A percentile compares a stretch with the other conserved stretches of the same genome.
Evolutionary conservation across 2,329 filamentous ascomycete species (phyloP).

Genomic region (Alternaria sp.): DNA sequence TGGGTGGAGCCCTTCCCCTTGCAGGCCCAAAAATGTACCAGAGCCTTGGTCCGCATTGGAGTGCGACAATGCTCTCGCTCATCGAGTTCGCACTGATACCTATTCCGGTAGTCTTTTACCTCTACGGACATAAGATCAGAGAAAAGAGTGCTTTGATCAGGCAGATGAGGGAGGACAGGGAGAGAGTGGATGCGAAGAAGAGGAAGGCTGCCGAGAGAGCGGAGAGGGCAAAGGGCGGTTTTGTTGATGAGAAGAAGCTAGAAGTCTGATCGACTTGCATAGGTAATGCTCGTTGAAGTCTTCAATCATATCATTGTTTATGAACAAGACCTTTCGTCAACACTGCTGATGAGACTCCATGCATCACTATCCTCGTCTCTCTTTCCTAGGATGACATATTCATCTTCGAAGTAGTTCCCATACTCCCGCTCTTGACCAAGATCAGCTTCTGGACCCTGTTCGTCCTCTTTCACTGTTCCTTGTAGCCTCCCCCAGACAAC

Average conservation of each 20-base stretch:
- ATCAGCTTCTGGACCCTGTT: neutral
- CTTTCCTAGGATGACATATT: conserved; percentile 1
- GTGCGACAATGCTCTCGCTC: conserved; percentile 76
- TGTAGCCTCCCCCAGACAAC: neutral
- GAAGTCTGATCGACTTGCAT: conserved; percentile 13
- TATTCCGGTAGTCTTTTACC: conserved; percentile 81
- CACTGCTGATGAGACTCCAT: conserved; percentile 14
- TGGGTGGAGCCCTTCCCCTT: conserved; percentile 81
- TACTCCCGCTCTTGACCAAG: neutral
- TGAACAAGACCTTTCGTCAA: neutral
- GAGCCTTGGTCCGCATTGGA: conserved; percentile 77
- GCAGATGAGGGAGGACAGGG: conserved; percentile 54
- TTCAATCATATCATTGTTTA: neutral
- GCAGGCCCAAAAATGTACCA: conserved; percentile 70
- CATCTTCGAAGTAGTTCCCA: neutral
- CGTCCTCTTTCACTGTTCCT: neutral
- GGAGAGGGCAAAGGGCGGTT: conserved; percentile 51
- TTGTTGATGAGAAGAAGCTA: conserved; percentile 19
- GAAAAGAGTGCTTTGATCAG: conserved; percentile 63
- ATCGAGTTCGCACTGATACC: conserved; percentile 78
- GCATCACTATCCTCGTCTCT: neutral
- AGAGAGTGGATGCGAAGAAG: conserved; percentile 53
- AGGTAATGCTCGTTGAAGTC: neutral
- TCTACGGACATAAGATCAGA: conserved; percentile 65
- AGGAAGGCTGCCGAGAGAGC: conserved; percentile 49